phyloP scores from a whole-genome alignment of 192 early-diverging fungal species.

The Coemansia sp. region DNA sequence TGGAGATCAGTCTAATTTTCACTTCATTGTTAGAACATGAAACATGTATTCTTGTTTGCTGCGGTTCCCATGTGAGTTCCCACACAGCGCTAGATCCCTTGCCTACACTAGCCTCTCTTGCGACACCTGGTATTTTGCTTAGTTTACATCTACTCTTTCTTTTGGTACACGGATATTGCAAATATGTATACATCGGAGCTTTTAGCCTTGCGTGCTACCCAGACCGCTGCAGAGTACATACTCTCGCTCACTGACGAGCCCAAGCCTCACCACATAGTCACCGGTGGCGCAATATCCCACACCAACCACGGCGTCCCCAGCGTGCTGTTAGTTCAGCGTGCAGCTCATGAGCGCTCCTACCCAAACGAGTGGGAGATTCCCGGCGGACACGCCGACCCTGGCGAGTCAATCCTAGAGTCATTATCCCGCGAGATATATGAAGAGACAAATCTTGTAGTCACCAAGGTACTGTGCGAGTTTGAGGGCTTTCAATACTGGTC shows the following conservation, averaged over 20 bases:
- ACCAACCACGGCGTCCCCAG: neutral
- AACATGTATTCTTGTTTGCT: neutral
- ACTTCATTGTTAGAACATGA: neutral
- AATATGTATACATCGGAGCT: neutral
- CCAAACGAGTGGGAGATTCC: conserved; percentile 56
- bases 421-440: conserved; percentile 48
- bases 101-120: neutral
- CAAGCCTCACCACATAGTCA: conserved; percentile 39
- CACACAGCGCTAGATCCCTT: too few relatives aligned
- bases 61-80: too few relatives aligned
- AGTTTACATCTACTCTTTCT: neutral
- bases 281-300: conserved; percentile 38
- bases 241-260: conserved; percentile 6
- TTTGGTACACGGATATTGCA: neutral
- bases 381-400: conserved; percentile 46
- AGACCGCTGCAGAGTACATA: conserved; percentile 13
- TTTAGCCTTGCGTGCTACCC: too few relatives aligned
- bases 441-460: conserved; percentile 40
- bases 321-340: conserved; percentile 49
- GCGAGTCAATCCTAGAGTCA: conserved; percentile 41
- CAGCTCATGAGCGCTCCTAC: conserved; percentile 42
- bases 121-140: neutral
- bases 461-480: conserved; percentile 35
- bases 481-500: conserved; percentile 40
- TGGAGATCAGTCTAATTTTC: neutral